Percentiles rank a stretch among this genome's conserved stretches.
These are phyloP conservation scores for Ampelomyces quisqualis DNA, from an alignment of 2,329 filamentous ascomycete genomes.

Conservation along the genomic window DNA sequence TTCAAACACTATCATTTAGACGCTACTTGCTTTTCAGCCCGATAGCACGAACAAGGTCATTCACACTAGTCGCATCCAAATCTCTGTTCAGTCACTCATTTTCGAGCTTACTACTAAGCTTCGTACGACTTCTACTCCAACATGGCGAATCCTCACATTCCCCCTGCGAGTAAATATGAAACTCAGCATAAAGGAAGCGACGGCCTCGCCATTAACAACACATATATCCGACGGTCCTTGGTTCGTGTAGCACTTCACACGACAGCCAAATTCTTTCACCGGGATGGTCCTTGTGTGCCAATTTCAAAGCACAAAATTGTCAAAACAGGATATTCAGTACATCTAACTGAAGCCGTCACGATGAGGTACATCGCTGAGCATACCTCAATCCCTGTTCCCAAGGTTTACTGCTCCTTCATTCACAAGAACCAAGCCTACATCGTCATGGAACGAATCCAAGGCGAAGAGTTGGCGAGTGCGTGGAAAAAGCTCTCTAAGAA, in stretches of 20 bases:
- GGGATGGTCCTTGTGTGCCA: slow-evolving; percentile 24
- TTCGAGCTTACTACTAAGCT: too few relatives aligned
- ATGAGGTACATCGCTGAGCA: slow-evolving; percentile 47
- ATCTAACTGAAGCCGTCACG: slow-evolving; percentile 45
- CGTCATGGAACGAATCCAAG: slow-evolving; percentile 48
- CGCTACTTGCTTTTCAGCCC: too few relatives aligned
- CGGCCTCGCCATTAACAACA: slow-evolving; percentile 36
- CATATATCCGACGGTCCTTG: slow-evolving; percentile 21
- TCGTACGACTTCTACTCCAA: too few relatives aligned
- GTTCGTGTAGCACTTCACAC: slow-evolving; percentile 30
- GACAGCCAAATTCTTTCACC: slow-evolving; percentile 25
- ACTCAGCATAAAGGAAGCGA: slow-evolving; percentile 40
- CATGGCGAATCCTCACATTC: slow-evolving; percentile 13
- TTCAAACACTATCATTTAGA: too few relatives aligned
- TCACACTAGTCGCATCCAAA: too few relatives aligned
- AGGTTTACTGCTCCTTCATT: slow-evolving; percentile 49
- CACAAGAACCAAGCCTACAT: slow-evolving; percentile 48
- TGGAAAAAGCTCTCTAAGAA: slow-evolving; percentile 19
- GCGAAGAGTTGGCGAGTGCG: slow-evolving; percentile 23
- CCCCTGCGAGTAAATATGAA: slow-evolving; percentile 12
- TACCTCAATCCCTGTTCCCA: slow-evolving; percentile 50
- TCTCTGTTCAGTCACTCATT: too few relatives aligned
- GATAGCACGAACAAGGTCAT: too few relatives aligned
- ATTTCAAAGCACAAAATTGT: slow-evolving; percentile 23
- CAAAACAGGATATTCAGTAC: slow-evolving; percentile 36